Evolutionary conservation across 179 eudicot species (phyloP), one percentile per base, ranked within the genome.

Genomic region (Silene noctiflora): DNA sequence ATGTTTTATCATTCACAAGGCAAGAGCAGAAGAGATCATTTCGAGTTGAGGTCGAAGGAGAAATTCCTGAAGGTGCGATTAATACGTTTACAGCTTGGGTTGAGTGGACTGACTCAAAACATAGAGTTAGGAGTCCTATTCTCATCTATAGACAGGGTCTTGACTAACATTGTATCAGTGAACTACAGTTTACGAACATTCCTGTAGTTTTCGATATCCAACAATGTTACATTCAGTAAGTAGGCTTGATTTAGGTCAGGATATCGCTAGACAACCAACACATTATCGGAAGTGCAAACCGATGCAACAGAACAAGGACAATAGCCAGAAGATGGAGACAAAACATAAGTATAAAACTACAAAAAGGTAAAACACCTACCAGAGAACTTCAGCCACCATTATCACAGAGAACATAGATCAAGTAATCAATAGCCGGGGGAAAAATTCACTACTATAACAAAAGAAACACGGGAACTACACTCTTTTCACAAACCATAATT

Each of bases 51-150:
- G 56, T 92, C 60, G 68, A 76, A 21, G 98, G 96, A 0, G 75
- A 67, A 1, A 78, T 88, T 53, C 71, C 29, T 0, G 61, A 71
- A 3, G 72, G 80, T 11, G 67, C 21, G 8, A 51, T 62, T 7
- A 64, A 63, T 74, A 71, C 70, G 5, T 71, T 85, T 14, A 81
- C 89, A 0, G 90, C 86, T 6, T 75, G 74, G 20, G 65, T 92
- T 0, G 84, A 70, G 63, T 90, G 97, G 97, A 75, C 61, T 19
- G 91, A 85, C 44, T 42, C 82, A 1, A 83, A 58, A 72, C 88
- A 86, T 70, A 72, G 39, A 16, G 98, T 88, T 2, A 85, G 85
- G 53, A 92, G 93, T 69, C 96, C 96, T 21, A 86, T 92, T 46
- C 71, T 92, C 2, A 84, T 90, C 31, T 92, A 78, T 53, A 82